Conservation (phyloP, 2,329 filamentous ascomycete species). For the Neonectria sp. region DNA sequence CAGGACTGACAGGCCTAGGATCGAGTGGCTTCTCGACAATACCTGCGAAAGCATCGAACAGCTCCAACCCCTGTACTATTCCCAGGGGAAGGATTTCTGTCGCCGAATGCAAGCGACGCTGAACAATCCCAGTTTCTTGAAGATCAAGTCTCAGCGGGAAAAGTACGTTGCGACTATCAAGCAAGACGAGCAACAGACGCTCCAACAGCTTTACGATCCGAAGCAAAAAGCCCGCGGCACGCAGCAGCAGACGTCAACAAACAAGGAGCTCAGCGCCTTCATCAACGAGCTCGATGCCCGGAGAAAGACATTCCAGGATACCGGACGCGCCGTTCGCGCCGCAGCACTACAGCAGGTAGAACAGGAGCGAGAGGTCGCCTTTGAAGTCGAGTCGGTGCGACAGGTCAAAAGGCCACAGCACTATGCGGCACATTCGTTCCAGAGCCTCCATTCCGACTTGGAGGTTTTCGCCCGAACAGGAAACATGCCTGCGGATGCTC, state of each 20-base stretch:
- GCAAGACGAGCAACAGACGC: constrained; percentile 69
- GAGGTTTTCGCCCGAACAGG: constrained; percentile 64
- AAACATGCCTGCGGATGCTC: constrained; percentile 53
- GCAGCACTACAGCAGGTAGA: constrained; percentile 73
- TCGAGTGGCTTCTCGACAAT: constrained; percentile 73
- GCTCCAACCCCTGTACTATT: constrained; percentile 69
- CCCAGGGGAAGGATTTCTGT: constrained; percentile 74
- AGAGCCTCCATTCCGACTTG: constrained; percentile 64
- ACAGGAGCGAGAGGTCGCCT: constrained; percentile 70
- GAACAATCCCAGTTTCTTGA: constrained; percentile 60
- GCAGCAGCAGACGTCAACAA: constrained; percentile 30
- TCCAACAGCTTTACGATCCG: constrained; percentile 71
- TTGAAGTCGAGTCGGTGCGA: constrained; percentile 70
- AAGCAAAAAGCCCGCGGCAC: constrained; percentile 35
- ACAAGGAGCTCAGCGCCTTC: constrained; percentile 34
- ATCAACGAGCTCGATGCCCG: constrained; percentile 41
- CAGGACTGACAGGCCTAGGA: constrained; percentile 32
- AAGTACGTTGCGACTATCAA: constrained; percentile 51
- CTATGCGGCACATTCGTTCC: constrained; percentile 59
- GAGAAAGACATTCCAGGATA: constrained; percentile 44
- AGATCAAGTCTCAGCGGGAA: constrained; percentile 54
- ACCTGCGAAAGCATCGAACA: constrained; percentile 73
- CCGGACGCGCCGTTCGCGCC: constrained; percentile 54
- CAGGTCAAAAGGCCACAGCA: constrained; percentile 66
- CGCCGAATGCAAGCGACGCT: constrained; percentile 65